phyloP scores from a whole-genome alignment of 202 grass and related monocot species.

The Hordeum pubiflorum region DNA sequence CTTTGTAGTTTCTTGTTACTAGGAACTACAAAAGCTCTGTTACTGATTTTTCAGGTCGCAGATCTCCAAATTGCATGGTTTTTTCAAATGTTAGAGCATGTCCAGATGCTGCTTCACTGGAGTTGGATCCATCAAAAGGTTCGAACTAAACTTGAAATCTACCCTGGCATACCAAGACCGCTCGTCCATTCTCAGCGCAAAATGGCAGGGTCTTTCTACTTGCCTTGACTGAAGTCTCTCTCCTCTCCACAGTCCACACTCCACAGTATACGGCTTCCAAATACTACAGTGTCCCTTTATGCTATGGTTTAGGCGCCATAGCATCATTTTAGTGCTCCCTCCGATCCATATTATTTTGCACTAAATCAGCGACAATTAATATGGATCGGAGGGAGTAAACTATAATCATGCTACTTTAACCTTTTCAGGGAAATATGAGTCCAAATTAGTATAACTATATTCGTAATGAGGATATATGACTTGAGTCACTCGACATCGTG shows the following conservation, averaged over 20 bases:
- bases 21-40: background rate
- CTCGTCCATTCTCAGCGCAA: background rate
- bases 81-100: background rate
- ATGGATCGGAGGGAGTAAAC: background rate
- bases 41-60: background rate
- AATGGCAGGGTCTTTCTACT: background rate
- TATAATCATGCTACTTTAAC: constrained; percentile 2
- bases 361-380: no score
- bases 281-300: background rate
- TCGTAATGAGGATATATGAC: background rate
- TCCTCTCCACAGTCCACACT: background rate
- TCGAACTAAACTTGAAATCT: constrained; percentile 20
- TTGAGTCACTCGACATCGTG: background rate
- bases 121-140: background rate
- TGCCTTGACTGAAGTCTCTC: background rate
- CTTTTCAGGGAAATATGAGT: background rate
- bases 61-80: background rate
- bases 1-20: background rate
- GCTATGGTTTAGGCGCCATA: background rate
- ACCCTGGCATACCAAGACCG: constrained; percentile 5
- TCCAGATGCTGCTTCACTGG: background rate
- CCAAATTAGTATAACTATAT: background rate
- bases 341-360: no score
- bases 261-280: background rate
- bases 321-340: background rate